Evolutionary conservation across 352 stramenopile species (phyloP).

Genomic region (Pseudoperonospora humuli): DNA sequence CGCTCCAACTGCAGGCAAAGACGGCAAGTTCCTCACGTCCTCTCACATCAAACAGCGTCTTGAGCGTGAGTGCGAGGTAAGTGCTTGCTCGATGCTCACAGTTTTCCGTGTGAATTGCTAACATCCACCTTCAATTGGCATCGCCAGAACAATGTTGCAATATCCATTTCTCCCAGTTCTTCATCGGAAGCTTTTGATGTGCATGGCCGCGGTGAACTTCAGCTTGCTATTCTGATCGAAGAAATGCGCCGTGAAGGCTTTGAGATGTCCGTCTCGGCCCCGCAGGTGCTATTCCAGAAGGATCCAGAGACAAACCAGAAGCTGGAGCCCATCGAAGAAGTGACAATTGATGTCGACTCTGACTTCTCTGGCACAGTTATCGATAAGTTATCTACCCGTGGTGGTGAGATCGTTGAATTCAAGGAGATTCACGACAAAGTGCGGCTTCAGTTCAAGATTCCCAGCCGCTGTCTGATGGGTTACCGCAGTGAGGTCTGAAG

Average conservation of each 20-base stretch:
- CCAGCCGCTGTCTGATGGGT: slow-evolving; percentile 92
- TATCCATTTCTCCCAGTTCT: slow-evolving; percentile 85
- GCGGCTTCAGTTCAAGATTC: slow-evolving; percentile 94
- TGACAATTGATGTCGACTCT: slow-evolving; percentile 94
- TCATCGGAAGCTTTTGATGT: slow-evolving; percentile 92
- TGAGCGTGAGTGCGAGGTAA: slow-evolving; percentile 87
- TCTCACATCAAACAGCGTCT: slow-evolving; percentile 92
- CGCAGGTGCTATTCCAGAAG: slow-evolving; percentile 91
- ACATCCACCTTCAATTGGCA: neutral
- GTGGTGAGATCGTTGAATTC: slow-evolving; percentile 89
- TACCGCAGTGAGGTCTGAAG: slow-evolving; percentile 85
- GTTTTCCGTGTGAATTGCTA: neutral
- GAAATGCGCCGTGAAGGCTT: slow-evolving; percentile 98
- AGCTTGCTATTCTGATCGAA: slow-evolving; percentile 98
- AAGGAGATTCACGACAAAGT: slow-evolving; percentile 90
- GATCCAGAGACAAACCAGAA: slow-evolving; percentile 82
- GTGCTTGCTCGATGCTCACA: neutral
- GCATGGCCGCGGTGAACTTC: slow-evolving; percentile 93
- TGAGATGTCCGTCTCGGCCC: slow-evolving; percentile 96
- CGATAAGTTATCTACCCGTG: slow-evolving; percentile 92
- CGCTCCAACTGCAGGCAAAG: slow-evolving; percentile 91
- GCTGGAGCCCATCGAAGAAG: slow-evolving; percentile 87
- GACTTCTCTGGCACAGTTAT: slow-evolving; percentile 96
- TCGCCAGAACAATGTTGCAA: slow-evolving; percentile 94
- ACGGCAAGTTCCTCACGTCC: slow-evolving; percentile 96